Base-by-base conservation (phyloP, 1,284 basidiomycete genomes). In the Cryptococcus sp. region DNA sequence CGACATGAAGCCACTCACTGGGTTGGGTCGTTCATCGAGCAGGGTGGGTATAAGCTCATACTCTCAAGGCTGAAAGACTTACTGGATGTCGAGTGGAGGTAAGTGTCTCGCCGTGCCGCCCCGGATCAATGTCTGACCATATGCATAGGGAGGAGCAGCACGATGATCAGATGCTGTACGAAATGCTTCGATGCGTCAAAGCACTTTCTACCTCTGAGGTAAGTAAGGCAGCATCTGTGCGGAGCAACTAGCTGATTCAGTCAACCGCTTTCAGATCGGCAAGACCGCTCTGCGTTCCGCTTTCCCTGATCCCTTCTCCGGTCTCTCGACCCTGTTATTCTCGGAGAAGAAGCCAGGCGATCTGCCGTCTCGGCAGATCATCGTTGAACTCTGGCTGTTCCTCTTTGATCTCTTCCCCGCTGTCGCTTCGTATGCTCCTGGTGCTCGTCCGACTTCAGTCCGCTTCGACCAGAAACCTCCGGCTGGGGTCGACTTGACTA, bases 291-390 rank as follows among this genome's bases (percentile, higher is more conserved):
- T 99, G 3, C 86, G 91, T 13, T 87, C 85, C 61, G 86, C 86
- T 23, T 88, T 88, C 53, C 93, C 94, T 0, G 85, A 86, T 0
- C 96, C 96, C 0, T 97, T 93, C 73, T 82, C 84, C 1, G 88
- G 91, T 59, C 83, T 99, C 10, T 83, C 93, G 15, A 81, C 85
- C 3, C 83, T 99, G 3, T 82, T 99, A 3, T 98, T 91, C 78
- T 94, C 92, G 1, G 94, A 97, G 80, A 98, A 98, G 82, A 94
- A 93, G 73, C 95, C 95, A 0, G 95, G 95, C 43, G 95, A 99
- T 54, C 83, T 98, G 2, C 83, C 86, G 1, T 90, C 91, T 4
- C 86, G 94, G 42, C 92, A 95, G 71, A 84, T 97, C 52, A 92
- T 99, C 52, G 80, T 91, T 52, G 95, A 99, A 58, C 81, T 96